Conservation (phyloP, 495 filamentous ascomycete genomes). For the Aspergillus steynii region DNA sequence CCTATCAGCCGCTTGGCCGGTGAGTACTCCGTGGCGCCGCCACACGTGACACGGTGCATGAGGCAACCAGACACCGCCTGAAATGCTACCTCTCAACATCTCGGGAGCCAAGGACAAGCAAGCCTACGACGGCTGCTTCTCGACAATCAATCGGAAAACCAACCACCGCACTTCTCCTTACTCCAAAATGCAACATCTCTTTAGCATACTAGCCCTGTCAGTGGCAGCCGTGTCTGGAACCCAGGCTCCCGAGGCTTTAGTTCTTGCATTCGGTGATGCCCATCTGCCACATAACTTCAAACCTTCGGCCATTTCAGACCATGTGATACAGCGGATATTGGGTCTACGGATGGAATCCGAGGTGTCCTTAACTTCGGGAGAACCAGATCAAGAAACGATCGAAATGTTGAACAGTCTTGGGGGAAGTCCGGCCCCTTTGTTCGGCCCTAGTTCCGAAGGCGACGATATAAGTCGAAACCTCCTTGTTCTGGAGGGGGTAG, state of each 20-base stretch:
- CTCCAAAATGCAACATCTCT: slow-evolving; percentile 32
- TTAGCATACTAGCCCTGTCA: slow-evolving; percentile 30
- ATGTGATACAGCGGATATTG: slow-evolving; percentile 52
- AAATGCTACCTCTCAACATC: neutral
- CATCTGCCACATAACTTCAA: neutral
- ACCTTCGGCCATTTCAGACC: slow-evolving; percentile 34
- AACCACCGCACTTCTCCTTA: neutral
- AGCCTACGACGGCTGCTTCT: neutral
- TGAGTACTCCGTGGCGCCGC: no score
- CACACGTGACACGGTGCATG: neutral
- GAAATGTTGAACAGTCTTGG: slow-evolving; percentile 50
- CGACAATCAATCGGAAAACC: neutral
- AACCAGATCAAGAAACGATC: slow-evolving; percentile 43
- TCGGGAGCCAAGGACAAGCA: neutral
- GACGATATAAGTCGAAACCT: slow-evolving; percentile 31
- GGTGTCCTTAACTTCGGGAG: slow-evolving; percentile 48
- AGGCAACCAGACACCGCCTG: no score
- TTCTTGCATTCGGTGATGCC: neutral
- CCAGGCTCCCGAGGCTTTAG: neutral
- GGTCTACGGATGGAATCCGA: slow-evolving; percentile 57
- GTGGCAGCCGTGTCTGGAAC: slow-evolving; percentile 24
- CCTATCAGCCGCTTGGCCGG: neutral
- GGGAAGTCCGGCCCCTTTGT: slow-evolving; percentile 39
- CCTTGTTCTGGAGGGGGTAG: slow-evolving; percentile 51
- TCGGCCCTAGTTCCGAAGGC: slow-evolving; percentile 27